Conservation (phyloP, 2,329 filamentous ascomycete genomes). For the Chaetomium strumarium region DNA sequence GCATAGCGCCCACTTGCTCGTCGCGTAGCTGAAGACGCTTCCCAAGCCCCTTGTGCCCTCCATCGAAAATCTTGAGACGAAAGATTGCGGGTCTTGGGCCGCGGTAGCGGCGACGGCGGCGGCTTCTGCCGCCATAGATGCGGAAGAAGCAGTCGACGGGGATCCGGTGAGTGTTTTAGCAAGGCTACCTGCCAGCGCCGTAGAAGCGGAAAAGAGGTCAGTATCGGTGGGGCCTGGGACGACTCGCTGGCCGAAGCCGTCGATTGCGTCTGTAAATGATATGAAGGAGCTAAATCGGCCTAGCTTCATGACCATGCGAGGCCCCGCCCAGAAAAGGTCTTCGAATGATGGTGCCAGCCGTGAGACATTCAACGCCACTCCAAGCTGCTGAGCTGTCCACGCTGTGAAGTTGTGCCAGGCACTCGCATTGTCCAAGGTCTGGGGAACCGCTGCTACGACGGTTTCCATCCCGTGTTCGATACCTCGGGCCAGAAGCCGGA, state of each 20-base stretch:
- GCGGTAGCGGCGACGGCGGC: conserved; percentile 37
- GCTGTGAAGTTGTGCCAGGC: conserved; percentile 49
- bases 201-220: conserved; percentile 27
- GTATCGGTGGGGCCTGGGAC: conserved; percentile 53
- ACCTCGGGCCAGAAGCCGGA: no score
- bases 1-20: conserved; percentile 84
- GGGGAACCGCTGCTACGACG: conserved; percentile 24
- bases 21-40: conserved; percentile 84
- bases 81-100: conserved; percentile 36
- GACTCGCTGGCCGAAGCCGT: conserved; percentile 53
- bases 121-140: conserved; percentile 29
- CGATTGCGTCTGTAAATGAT: conserved; percentile 53
- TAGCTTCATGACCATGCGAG: conserved; percentile 63
- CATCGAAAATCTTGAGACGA: conserved; percentile 47
- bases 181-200: conserved; percentile 37
- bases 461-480: conserved; percentile 15
- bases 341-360: conserved; percentile 58
- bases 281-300: conserved; percentile 61
- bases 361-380: conserved; percentile 47
- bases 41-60: conserved; percentile 65
- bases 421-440: conserved; percentile 36
- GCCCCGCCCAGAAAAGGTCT: conserved; percentile 63
- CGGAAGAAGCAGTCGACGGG: conserved; percentile 30
- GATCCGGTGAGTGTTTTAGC: conserved; percentile 44
- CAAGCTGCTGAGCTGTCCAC: conserved; percentile 44